phyloP scores from a whole-genome alignment of 1,284 basidiomycete species.

The Rhodotorula mucilaginosa region DNA sequence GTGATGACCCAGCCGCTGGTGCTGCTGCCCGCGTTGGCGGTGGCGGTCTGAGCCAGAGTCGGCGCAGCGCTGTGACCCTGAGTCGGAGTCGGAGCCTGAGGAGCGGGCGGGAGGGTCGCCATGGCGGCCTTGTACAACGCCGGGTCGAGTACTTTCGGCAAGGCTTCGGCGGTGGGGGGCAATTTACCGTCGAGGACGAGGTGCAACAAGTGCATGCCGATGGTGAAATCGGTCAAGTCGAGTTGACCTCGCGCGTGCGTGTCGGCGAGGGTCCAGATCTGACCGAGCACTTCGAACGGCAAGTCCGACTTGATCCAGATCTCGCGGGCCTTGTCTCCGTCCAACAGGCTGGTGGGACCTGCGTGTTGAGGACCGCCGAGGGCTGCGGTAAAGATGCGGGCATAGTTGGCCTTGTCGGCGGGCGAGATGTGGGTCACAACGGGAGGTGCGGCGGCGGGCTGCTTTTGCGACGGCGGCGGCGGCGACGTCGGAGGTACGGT shows the following conservation, averaged over 20 bases:
- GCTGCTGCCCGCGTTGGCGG: neutral
- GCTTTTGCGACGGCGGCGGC: conserved; percentile 3
- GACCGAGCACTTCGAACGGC: conserved; percentile 80
- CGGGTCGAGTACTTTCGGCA: conserved; percentile 79
- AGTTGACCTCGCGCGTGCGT: conserved; percentile 86
- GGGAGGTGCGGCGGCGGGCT: conserved; percentile 56
- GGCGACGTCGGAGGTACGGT: neutral
- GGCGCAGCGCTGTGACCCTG: conserved; percentile 15
- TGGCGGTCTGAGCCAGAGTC: conserved; percentile 8
- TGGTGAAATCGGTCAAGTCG: conserved; percentile 87
- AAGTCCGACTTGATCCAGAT: conserved; percentile 93
- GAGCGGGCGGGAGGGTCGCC: neutral
- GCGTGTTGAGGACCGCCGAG: conserved; percentile 48
- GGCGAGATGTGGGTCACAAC: conserved; percentile 55
- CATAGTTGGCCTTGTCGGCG: conserved; percentile 79
- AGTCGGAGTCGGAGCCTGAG: conserved; percentile 37
- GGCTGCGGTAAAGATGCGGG: conserved; percentile 69
- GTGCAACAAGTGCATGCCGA: conserved; percentile 78
- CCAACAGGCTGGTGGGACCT: conserved; percentile 68
- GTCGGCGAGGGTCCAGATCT: conserved; percentile 95
- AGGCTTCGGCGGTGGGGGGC: conserved; percentile 51
- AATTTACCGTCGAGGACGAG: conserved; percentile 79
- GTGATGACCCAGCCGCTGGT: conserved; percentile 73
- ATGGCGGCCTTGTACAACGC: conserved; percentile 76
- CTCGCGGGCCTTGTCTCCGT: conserved; percentile 82